These are phyloP conservation scores for Citrullus mucosospermus DNA, from an alignment of 306 rosid genomes.

Conservation along the genomic window DNA sequence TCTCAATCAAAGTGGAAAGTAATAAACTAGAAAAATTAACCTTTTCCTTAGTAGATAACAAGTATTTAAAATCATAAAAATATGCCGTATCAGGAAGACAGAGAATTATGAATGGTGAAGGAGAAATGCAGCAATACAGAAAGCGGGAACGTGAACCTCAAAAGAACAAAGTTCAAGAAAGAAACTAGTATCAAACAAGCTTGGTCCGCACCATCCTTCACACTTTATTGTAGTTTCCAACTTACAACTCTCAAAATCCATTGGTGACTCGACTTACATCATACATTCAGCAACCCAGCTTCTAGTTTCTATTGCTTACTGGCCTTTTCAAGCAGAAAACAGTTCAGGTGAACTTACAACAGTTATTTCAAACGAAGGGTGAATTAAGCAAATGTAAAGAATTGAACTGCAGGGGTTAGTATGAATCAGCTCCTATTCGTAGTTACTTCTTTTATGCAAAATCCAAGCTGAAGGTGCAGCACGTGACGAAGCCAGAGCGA, in stretches of 20 bases:
- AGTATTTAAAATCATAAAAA: neutral
- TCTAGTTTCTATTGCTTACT: neutral
- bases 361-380: neutral
- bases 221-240: neutral
- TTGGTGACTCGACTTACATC: neutral
- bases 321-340: neutral
- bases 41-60: neutral
- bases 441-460: neutral
- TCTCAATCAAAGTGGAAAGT: neutral
- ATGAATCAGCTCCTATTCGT: neutral
- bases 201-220: neutral
- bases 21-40: neutral
- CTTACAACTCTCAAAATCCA: neutral
- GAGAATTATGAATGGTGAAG: neutral
- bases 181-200: neutral
- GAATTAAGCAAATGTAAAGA: neutral
- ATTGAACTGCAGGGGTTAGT: neutral
- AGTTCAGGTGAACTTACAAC: neutral
- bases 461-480: neutral
- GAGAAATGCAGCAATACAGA: neutral
- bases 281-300: constrained; percentile 1
- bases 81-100: neutral
- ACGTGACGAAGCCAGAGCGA: neutral
- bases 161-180: neutral
- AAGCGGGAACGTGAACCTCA: neutral